Evolutionary conservation across 2,329 filamentous ascomycete genomes (phyloP).

Genomic region (Colletotrichum sp.): DNA sequence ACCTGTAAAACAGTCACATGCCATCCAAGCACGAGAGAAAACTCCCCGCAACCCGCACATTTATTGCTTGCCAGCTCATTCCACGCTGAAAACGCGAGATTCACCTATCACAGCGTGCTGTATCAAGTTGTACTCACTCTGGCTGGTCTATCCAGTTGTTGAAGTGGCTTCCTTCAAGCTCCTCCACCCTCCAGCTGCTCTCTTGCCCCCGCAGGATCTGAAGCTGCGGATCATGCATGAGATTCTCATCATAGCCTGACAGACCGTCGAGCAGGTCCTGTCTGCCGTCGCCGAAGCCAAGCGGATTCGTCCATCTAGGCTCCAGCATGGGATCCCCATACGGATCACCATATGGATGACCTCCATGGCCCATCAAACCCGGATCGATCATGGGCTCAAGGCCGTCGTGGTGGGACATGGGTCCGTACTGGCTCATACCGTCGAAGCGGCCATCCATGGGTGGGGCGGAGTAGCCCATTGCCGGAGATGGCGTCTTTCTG

Average conservation of each 20-base stretch:
- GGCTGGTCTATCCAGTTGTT: constrained; percentile 34
- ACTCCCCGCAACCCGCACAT: neutral
- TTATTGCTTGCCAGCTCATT: neutral
- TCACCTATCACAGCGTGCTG: neutral
- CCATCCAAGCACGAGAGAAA: neutral
- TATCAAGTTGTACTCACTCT: constrained; percentile 19
- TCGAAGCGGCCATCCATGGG: constrained; percentile 16
- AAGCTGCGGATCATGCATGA: constrained; percentile 24
- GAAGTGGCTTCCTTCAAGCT: constrained; percentile 35
- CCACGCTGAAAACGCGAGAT: neutral
- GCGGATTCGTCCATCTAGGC: constrained; percentile 15
- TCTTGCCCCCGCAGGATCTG: constrained; percentile 34
- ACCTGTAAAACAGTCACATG: neutral
- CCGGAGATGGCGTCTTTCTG: constrained; percentile 38
- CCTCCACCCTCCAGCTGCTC: constrained; percentile 39
- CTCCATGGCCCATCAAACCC: constrained; percentile 18
- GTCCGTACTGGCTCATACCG: constrained; percentile 19
- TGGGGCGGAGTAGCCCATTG: constrained; percentile 21
- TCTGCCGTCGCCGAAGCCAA: constrained; percentile 8
- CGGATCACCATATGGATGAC: constrained; percentile 12
- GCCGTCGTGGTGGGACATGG: constrained; percentile 19
- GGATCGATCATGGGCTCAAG: constrained; percentile 24
- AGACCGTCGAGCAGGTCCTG: constrained; percentile 21
- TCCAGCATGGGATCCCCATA: constrained; percentile 17
- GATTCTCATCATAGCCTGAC: constrained; percentile 22